Conservation (phyloP, 805 yeast species). For the Candida caryicola region DNA sequence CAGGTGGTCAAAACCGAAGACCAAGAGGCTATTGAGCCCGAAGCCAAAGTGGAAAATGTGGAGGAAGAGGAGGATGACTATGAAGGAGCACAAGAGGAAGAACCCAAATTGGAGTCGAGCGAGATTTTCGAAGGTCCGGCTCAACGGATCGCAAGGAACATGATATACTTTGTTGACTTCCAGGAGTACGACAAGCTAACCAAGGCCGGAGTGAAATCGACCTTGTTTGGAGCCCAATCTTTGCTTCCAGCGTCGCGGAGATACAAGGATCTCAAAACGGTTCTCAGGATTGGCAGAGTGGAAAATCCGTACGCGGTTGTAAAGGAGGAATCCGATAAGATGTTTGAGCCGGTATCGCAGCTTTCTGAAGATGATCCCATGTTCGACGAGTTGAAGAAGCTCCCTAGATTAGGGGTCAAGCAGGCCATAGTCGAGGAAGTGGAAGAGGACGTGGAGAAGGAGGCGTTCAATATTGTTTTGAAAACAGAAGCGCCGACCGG, state of each 20-base stretch:
- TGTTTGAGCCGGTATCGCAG: conserved; percentile 32
- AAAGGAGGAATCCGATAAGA: conserved; percentile 31
- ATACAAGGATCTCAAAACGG: conserved; percentile 53
- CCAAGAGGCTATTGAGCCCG: neutral
- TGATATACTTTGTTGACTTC: conserved; percentile 53
- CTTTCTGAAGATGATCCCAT: conserved; percentile 35
- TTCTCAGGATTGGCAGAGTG: conserved; percentile 39
- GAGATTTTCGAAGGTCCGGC: conserved; percentile 61
- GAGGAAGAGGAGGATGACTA: conserved; percentile 8
- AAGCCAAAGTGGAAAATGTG: neutral
- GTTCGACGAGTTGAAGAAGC: conserved; percentile 42
- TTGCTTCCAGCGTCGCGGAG: conserved; percentile 50
- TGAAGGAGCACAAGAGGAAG: conserved; percentile 9
- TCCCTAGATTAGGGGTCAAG: conserved; percentile 63
- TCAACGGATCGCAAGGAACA: conserved; percentile 56
- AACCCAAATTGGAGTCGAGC: conserved; percentile 3
- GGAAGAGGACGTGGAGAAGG: conserved; percentile 41
- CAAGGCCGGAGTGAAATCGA: conserved; percentile 24
- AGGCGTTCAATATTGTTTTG: conserved; percentile 42
- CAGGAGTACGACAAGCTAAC: conserved; percentile 29
- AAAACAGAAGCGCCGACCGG: conserved; percentile 75
- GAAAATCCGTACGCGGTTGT: conserved; percentile 37
- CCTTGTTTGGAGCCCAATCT: conserved; percentile 65
- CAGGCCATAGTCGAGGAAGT: conserved; percentile 44
- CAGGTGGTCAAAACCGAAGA: no score